Evolutionary conservation across 345 rosid genomes (phyloP), one percentile per base, ranked within the genome.

Genomic region (Turritis glabra): DNA sequence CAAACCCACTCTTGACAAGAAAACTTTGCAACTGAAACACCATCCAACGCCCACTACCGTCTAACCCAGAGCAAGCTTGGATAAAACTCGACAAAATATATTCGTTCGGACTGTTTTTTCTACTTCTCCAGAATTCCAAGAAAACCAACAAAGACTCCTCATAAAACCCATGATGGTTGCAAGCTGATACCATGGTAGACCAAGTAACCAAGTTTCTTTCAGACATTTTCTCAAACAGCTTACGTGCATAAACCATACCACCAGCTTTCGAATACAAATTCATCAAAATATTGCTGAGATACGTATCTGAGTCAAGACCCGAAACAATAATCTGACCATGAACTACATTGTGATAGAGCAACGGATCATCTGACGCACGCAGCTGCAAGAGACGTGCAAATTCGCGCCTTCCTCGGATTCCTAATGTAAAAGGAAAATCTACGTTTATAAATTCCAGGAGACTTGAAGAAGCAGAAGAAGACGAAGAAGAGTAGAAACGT

Each of bases 161-260:
- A 5, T 70, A 51, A 64, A 60, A 80, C 5, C 87, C 85, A 61
- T 79, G 79, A 62, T 77, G 77, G 57, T 83, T 57, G 66, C 84
- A 85, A 86, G 84, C 84, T 33, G 93, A 91, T 80, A 87, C 82
- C 84, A 84, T 78, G 0, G 93, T 84, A 62, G 97, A 91, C 92
- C 97, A 91, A 58, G 88, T 80, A 77, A 87, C 69, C 67, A 85
- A 80, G 71, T 86, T 89, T 81, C 86, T 89, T 1, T 83, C 81
- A 10, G 83, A 30, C 85, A 87, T 86, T 82, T 23, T 79, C 48
- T 84, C 90, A 64, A 91, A 88, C 87, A 91, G 5, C 40, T 67
- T 73, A 30, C 85, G 73, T 30, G 85, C 91, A 46, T 48, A 32
- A 5, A 44, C 17, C 17, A 89, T 25, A 65, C 59, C 25, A 38